phyloP scores from a whole-genome alignment of 345 rosid genomes.

The Citrus trifoliata region DNA sequence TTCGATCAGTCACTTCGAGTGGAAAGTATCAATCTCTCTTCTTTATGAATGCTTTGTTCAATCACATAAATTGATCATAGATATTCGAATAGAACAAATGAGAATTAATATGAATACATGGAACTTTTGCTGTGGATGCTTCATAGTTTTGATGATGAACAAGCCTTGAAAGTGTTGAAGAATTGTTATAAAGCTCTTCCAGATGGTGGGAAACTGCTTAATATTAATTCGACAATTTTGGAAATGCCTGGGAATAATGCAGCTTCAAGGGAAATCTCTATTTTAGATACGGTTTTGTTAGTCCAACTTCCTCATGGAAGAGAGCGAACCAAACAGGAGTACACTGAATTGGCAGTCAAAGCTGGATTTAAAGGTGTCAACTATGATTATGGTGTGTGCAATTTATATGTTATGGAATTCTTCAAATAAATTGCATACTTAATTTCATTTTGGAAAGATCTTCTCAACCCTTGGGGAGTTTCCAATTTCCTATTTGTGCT shows the following conservation, averaged over 20 bases:
- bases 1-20: rapidly evolving
- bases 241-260: neutral
- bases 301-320: neutral
- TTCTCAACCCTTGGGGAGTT: neutral
- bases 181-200: neutral
- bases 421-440: neutral
- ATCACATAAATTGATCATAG: too few species aligned
- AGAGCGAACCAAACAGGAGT: neutral
- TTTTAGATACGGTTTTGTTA: neutral
- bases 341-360: neutral
- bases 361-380: neutral
- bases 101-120: too few species aligned
- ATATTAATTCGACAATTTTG: neutral
- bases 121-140: neutral
- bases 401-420: neutral
- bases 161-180: neutral
- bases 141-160: neutral
- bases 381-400: neutral
- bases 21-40: too few species aligned
- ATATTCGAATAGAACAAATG: neutral
- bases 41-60: neutral
- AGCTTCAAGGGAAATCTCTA: neutral
- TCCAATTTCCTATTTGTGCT: too few species aligned
- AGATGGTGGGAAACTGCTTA: neutral
- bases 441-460: neutral